phyloP scores from a whole-genome alignment of 2,329 filamentous ascomycete species.

The Elsinoe arachidis region DNA sequence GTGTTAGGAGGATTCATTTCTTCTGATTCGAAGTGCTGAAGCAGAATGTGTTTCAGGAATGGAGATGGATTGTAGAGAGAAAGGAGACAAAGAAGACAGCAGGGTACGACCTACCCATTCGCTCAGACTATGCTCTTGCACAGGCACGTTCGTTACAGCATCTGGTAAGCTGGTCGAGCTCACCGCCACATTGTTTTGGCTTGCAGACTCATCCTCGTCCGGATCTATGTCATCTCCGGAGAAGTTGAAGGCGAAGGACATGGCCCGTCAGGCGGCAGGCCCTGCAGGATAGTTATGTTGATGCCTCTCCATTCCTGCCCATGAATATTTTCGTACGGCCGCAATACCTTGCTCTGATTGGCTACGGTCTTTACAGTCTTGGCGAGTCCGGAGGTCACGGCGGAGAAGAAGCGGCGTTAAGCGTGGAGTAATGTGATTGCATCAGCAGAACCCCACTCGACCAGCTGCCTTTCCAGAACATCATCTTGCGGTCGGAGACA shows the following conservation, averaged over 20 bases:
- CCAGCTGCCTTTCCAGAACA: too few relatives aligned
- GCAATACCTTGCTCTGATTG: neutral
- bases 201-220: slow-evolving; percentile 20
- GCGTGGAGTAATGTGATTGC: too few relatives aligned
- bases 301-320: too few relatives aligned
- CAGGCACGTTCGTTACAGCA: slow-evolving; percentile 15
- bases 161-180: neutral
- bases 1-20: neutral
- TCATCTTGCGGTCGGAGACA: too few relatives aligned
- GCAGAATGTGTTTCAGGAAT: neutral
- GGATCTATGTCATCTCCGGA: slow-evolving; percentile 46
- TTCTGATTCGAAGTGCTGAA: neutral
- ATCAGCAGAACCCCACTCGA: too few relatives aligned
- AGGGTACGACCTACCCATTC: slow-evolving; percentile 37
- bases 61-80: neutral
- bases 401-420: neutral
- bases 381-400: neutral
- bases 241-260: slow-evolving; percentile 50
- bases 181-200: slow-evolving; percentile 1
- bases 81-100: slow-evolving; percentile 3
- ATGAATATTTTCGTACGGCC: neutral
- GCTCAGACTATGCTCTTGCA: slow-evolving; percentile 32
- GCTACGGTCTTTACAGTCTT: neutral
- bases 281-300: too few relatives aligned
- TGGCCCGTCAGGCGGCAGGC: slow-evolving; percentile 9